Evolutionary conservation across 148 eudicot genomes (phyloP), one percentile per base, ranked within the genome.

Genomic region (Camellia sinensis): DNA sequence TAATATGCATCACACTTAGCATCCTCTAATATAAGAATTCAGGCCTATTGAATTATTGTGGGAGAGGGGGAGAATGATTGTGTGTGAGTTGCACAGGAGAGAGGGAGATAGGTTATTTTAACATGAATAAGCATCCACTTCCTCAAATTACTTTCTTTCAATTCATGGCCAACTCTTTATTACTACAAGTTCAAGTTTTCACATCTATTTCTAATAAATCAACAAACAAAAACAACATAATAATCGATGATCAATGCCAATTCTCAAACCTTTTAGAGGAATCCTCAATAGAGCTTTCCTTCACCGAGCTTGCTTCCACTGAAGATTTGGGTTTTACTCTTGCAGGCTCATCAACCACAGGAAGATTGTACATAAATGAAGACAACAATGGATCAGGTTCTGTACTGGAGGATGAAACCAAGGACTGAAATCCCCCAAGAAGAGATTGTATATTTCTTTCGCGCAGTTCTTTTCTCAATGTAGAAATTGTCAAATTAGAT

Each of bases 351-450:
- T 86, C 89, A 57, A 70, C 85, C 61, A 59, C 78, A 57, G 91
- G 86, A 18, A 90, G 85, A 77, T 75, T 96, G 86, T 78, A 87
- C 53, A 96, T 87, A 73, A 96, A 91, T 8, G 98, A 94, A 21
- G 94, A 94, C 81, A 96, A 75, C 78, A 94, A 85, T 64, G 94
- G 93, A 83, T 96, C 99, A 6, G 97, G 86, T 72, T 91, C 98
- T 13, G 93, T 78, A 80, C 82, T 90, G 44, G 93, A 85, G 41
- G 92, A 89, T 67, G 88, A 77, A 52, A 83, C 89, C 63, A 82
- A 62, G 64, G 67, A 73, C 29, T 93, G 87, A 45, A 93, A 89
- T 0, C 94, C 94, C 59, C 91, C 91, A 71, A 92, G 86, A 79
- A 90, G 88, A 73, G 97, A 88, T 53, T 90, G 95, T 37, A 89